These are phyloP conservation scores for Cryptosporidium baileyi DNA, from an alignment of 169 alveolate species.

Conservation along the genomic window DNA sequence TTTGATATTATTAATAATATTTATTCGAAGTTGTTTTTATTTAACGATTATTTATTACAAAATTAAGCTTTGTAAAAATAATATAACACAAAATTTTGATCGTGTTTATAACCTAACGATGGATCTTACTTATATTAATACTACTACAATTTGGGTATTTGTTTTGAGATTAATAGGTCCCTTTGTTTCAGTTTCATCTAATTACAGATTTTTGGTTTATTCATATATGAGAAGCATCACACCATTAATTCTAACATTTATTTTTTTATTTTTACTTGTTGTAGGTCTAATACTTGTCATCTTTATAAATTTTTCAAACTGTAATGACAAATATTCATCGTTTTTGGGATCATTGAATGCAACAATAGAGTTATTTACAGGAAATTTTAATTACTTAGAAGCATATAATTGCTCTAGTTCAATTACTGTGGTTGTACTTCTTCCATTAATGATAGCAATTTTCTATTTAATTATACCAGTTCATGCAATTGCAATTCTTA, in stretches of 20 bases:
- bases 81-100: neutral
- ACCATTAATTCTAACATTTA: conserved; percentile 10
- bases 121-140: neutral
- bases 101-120: neutral
- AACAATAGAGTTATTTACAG: conserved; percentile 5
- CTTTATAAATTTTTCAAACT: conserved; percentile 35
- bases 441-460: conserved; percentile 35
- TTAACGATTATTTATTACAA: neutral
- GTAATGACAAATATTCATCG: neutral
- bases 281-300: conserved; percentile 31
- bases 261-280: neutral
- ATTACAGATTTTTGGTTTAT: conserved; percentile 4
- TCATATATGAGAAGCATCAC: neutral
- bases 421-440: neutral
- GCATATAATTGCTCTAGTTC: conserved; percentile 19
- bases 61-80: neutral
- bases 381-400: conserved; percentile 21
- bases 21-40: conserved; percentile 9
- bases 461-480: conserved; percentile 23
- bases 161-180: conserved; percentile 16
- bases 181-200: conserved; percentile 20
- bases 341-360: neutral
- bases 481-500: conserved; percentile 15
- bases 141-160: conserved; percentile 28
- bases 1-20: conserved; percentile 11